Conservation (phyloP, 805 yeast species). For the Metschnikowia vanudenii region DNA sequence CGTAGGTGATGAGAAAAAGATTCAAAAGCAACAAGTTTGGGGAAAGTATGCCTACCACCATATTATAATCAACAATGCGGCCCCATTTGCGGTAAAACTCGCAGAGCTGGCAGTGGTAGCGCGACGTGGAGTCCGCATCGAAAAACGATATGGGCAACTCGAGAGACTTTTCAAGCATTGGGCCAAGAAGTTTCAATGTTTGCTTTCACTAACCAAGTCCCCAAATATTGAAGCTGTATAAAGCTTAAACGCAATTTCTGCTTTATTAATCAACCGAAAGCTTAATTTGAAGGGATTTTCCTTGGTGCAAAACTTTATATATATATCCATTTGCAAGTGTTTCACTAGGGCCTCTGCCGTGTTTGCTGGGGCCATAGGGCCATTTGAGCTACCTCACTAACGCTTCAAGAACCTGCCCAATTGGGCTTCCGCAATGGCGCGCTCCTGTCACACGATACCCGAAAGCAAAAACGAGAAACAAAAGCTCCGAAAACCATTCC, state of each 20-base stretch:
- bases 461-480: neutral
- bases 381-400: neutral
- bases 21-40: constrained; percentile 16
- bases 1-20: constrained; percentile 4
- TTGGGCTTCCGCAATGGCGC: constrained; percentile 8
- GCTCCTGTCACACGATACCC: neutral
- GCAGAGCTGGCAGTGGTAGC: constrained; percentile 13
- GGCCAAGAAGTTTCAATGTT: no score
- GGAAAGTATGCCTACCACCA: constrained; percentile 13
- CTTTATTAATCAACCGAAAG: no score
- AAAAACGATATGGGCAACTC: constrained; percentile 12
- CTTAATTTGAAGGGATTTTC: no score
- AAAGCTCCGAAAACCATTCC: neutral
- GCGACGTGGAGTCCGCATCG: constrained; percentile 7
- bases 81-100: constrained; percentile 11
- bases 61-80: constrained; percentile 14
- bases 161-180: constrained; percentile 7
- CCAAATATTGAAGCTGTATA: no score
- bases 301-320: no score
- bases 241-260: no score
- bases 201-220: no score
- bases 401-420: constrained; percentile 8
- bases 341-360: neutral
- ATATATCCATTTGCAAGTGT: no score
- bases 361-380: no score